Percentiles rank a stretch among this genome's conserved stretches.
Conservation (phyloP, 1,284 basidiomycete genomes). For the Tilletia horrida region DNA sequence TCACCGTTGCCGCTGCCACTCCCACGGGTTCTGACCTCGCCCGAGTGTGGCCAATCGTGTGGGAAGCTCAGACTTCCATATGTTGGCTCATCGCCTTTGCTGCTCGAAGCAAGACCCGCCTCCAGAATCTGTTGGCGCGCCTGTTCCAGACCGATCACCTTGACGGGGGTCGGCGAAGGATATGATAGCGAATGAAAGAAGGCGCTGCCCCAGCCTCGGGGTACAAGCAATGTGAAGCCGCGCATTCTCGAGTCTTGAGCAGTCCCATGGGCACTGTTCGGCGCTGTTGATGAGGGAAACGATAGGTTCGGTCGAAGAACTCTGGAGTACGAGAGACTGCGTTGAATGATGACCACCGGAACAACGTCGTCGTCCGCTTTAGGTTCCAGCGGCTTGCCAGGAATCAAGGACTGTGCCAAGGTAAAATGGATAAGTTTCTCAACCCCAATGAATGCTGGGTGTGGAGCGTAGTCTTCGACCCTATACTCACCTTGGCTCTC, state of each 20-base stretch:
- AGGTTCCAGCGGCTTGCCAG: slow-evolving; percentile 32
- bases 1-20: not conserved
- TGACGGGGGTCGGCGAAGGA: slow-evolving; percentile 36
- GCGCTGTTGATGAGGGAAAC: not conserved
- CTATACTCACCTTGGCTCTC: slow-evolving; percentile 28
- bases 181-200: slow-evolving; percentile 48
- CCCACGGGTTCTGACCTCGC: not conserved
- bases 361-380: slow-evolving; percentile 39
- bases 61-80: slow-evolving; percentile 25
- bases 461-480: too few species aligned
- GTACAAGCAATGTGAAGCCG: slow-evolving; percentile 43
- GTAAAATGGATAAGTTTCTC: not conserved
- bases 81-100: not conserved
- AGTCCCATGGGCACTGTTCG: not conserved
- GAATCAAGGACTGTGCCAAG: slow-evolving; percentile 21
- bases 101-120: slow-evolving; percentile 3
- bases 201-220: slow-evolving; percentile 48
- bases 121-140: slow-evolving; percentile 30
- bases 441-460: too few species aligned
- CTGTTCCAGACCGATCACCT: slow-evolving; percentile 45
- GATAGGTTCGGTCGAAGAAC: not conserved
- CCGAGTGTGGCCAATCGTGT: slow-evolving; percentile 14
- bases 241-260: not conserved
- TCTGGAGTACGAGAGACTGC: not conserved
- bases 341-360: slow-evolving; percentile 35